Evolutionary conservation across 495 filamentous ascomycete species (phyloP).

Genomic region (Xylaria sp.): DNA sequence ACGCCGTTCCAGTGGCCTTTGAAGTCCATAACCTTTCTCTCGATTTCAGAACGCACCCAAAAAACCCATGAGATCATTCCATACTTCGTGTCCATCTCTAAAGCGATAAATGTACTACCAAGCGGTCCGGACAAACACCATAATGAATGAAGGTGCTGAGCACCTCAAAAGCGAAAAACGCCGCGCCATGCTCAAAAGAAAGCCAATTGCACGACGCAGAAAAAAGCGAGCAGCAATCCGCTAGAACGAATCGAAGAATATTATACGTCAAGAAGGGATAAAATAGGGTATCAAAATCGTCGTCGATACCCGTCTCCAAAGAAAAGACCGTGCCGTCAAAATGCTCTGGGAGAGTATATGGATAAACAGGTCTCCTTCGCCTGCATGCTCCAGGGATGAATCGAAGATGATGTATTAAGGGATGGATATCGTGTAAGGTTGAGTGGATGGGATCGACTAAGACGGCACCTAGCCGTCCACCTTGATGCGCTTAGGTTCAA

Average conservation of each 20-base stretch:
- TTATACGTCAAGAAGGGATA: constrained; percentile 31
- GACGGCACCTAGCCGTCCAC: constrained; percentile 42
- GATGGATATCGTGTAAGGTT: not conserved
- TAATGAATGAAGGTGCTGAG: constrained; percentile 30
- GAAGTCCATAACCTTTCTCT: constrained; percentile 25
- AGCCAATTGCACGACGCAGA: constrained; percentile 36
- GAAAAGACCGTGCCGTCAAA: constrained; percentile 11
- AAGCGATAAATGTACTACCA: constrained; percentile 24
- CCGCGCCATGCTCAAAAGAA: constrained; percentile 40
- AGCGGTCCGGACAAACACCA: constrained; percentile 23
- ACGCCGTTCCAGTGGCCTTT: constrained; percentile 38
- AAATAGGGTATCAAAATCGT: constrained; percentile 33
- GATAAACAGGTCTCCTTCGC: constrained; percentile 10
- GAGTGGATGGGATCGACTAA: not conserved
- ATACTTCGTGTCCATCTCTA: constrained; percentile 42
- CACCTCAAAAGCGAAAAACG: constrained; percentile 33
- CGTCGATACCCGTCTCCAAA: constrained; percentile 12
- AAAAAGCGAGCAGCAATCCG: constrained; percentile 31
- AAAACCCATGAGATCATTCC: constrained; percentile 36
- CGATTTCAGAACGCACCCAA: constrained; percentile 31
- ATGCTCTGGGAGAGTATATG: constrained; percentile 32
- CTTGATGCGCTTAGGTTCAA: constrained; percentile 53
- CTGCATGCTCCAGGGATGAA: constrained; percentile 3
- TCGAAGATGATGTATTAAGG: constrained; percentile 9
- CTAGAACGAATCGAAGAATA: constrained; percentile 30